Evolutionary conservation across 129 eudicot species (phyloP).

Genomic region (Scalesia atractyloides): DNA sequence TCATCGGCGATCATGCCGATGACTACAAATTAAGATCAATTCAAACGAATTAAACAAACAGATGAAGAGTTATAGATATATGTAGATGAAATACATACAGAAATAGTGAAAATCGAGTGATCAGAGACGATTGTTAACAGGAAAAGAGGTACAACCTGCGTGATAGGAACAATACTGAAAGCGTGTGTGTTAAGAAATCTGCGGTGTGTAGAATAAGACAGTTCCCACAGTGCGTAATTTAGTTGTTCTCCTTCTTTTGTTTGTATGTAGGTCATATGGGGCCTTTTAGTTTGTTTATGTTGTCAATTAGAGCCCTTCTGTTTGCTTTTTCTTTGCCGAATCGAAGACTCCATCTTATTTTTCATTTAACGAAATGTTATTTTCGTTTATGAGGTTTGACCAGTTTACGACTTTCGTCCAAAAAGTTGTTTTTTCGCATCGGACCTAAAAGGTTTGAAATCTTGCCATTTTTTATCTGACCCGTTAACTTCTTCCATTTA

Average conservation of each 20-base stretch:
- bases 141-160: conserved; percentile 27
- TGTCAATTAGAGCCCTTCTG: background rate
- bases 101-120: conserved; percentile 13
- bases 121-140: conserved; percentile 21
- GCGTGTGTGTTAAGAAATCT: conserved; percentile 26
- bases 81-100: background rate
- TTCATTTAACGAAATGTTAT: no score
- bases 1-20: background rate
- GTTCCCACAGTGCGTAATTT: conserved; percentile 5
- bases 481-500: no score
- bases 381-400: no score
- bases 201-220: conserved; percentile 4
- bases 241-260: conserved; percentile 8
- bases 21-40: background rate
- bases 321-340: background rate
- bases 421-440: no score
- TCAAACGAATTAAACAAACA: background rate
- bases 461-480: no score
- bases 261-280: background rate
- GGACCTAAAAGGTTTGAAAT: no score
- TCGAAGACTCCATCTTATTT: no score
- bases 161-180: conserved; percentile 23
- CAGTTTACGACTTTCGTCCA: no score
- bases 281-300: conserved; percentile 4
- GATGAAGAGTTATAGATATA: background rate